Evolutionary conservation across 1,284 basidiomycete genomes (phyloP), one percentile per base, ranked within the genome.

Genomic region (Trichosporon sp.): DNA sequence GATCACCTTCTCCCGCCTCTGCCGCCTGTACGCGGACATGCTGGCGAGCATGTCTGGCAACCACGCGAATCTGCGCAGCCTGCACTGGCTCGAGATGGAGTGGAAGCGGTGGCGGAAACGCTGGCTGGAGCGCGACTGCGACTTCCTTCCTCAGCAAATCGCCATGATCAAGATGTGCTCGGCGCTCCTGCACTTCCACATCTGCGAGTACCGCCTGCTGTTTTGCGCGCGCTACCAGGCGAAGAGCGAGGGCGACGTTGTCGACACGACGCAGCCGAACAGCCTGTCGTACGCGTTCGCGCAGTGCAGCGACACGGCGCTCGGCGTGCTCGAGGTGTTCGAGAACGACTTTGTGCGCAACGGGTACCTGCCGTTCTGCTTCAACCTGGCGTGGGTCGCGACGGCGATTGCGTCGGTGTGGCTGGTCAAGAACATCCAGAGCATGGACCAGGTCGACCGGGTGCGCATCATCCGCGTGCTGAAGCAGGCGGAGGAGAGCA

Each of bases 361-460:
- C 65, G 71, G 72, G 13, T 75, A 69, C 68, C 65, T 78, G 21
- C 65, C 75, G 8, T 73, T 72, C 65, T 70, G 71, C 64, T 75
- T 75, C 58, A 73, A 74, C 64, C 67, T 72, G 0, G 70, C 73
- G 11, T 76, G 75, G 74, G 72, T 74, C 11, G 75, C 69, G 8
- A 65, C 74, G 5, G 75, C 76, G 18, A 70, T 75, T 44, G 71
- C 72, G 0, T 66, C 71, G 4, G 70, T 76, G 21, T 77, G 75
- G 75, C 73, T 77, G 18, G 66, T 75, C 47, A 76, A 75, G 76
- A 77, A 77, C 62, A 70, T 77, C 15, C 69, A 56, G n/a, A 67
- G 71, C 2, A 76, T 77, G 75, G 68, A 69, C 47, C 69, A 65
- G 23, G 32, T 51, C 2, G 75, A 75, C 65, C 73, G 74, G 25